phyloP scores from a whole-genome alignment of 1,284 basidiomycete species.

The Sporisorium graminicola region DNA sequence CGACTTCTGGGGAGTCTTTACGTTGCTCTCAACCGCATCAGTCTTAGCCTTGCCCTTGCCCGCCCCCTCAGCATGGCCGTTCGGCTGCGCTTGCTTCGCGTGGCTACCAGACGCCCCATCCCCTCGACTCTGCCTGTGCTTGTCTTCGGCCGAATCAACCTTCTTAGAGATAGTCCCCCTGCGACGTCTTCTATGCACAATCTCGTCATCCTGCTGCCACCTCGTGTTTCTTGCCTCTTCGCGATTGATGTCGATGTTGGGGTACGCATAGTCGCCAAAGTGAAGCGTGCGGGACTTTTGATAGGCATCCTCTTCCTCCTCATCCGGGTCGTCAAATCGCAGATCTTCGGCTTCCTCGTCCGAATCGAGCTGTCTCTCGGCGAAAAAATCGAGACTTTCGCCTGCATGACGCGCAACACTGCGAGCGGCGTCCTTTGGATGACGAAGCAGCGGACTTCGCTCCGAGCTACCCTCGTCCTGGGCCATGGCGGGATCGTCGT shows the following conservation, averaged over 20 bases:
- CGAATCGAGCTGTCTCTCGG: constrained; percentile 58
- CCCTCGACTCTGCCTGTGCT: constrained; percentile 3
- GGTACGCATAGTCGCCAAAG: constrained; percentile 93
- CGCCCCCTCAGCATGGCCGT: constrained; percentile 2
- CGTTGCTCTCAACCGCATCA: neutral
- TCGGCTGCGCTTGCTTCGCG: neutral
- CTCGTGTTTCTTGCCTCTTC: constrained; percentile 70
- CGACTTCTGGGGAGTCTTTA: neutral
- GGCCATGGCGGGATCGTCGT: constrained; percentile 72
- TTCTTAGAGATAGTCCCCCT: constrained; percentile 42
- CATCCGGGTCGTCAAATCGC: constrained; percentile 77
- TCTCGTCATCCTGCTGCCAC: constrained; percentile 53
- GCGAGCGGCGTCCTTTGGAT: constrained; percentile 30
- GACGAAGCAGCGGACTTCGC: constrained; percentile 27
- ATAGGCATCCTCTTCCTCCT: constrained; percentile 79
- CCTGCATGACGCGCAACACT: constrained; percentile 40
- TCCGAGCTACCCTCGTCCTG: constrained; percentile 66
- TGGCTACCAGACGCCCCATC: constrained; percentile 7
- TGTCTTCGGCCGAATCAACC: constrained; percentile 12
- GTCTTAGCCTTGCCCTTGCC: constrained; percentile 26
- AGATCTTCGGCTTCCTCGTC: constrained; percentile 73
- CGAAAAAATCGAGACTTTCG: constrained; percentile 48
- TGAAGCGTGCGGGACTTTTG: constrained; percentile 79
- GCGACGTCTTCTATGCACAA: constrained; percentile 40
- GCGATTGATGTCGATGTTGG: constrained; percentile 85